Conservation (phyloP, 345 rosid genomes). For the Angophora floribunda region DNA sequence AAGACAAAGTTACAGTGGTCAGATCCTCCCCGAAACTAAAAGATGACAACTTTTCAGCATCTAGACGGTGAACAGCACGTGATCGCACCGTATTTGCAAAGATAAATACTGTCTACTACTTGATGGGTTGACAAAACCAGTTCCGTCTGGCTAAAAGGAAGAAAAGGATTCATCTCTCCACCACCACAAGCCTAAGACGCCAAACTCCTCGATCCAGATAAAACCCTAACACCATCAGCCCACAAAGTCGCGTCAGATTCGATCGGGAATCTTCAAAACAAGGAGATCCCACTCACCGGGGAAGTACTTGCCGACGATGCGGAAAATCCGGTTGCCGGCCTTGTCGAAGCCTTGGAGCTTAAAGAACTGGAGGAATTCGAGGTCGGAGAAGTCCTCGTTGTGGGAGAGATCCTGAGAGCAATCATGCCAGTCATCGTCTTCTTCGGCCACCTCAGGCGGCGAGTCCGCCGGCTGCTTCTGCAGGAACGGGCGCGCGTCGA, state of each 20-base stretch:
- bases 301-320: constrained; percentile 74
- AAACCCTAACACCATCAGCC: neutral
- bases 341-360: constrained; percentile 66
- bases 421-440: constrained; percentile 69
- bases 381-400: constrained; percentile 88
- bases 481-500: constrained; percentile 70
- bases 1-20: neutral
- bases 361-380: constrained; percentile 71
- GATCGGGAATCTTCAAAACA: neutral
- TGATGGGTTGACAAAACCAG: neutral
- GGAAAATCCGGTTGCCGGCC: constrained; percentile 62
- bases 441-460: neutral
- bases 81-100: neutral
- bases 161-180: neutral
- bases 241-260: neutral
- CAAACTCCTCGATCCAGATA: neutral
- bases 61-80: neutral
- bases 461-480: constrained; percentile 1
- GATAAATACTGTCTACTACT: neutral
- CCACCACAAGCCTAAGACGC: neutral
- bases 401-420: constrained; percentile 49
- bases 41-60: neutral
- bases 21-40: neutral
- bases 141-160: neutral
- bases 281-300: constrained; percentile 40